These are phyloP conservation scores for Lavandula angustifolia DNA, from an alignment of 257 asterid species.

Conservation along the genomic window DNA sequence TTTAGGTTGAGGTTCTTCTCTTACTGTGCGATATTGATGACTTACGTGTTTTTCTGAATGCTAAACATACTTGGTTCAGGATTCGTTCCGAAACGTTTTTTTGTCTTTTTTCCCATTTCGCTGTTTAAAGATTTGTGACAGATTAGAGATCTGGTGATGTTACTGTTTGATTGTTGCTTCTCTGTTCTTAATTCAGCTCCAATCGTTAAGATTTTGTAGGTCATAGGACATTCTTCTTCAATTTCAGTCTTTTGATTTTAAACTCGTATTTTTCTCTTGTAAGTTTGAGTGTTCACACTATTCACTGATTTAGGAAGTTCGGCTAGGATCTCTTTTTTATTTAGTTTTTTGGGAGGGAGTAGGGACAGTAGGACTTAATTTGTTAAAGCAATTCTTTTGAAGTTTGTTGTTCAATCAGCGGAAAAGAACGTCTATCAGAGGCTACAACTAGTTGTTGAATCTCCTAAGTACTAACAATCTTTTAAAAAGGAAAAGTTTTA, in stretches of 20 bases:
- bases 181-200: slow-evolving; percentile 8
- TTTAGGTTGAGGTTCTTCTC: background rate
- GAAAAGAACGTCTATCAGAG: slow-evolving; percentile 25
- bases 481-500: slow-evolving; percentile 17
- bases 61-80: too few species aligned
- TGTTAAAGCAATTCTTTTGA: slow-evolving; percentile 19
- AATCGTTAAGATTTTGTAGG: slow-evolving; percentile 20
- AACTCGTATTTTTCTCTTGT: background rate
- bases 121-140: slow-evolving; percentile 6
- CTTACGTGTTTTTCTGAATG: slow-evolving; percentile 11
- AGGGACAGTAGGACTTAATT: background rate
- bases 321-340: background rate
- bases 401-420: slow-evolving; percentile 15
- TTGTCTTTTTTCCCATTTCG: background rate
- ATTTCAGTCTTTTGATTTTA: slow-evolving; percentile 14
- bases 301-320: slow-evolving; percentile 1
- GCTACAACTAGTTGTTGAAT: slow-evolving; percentile 23
- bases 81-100: too few species aligned
- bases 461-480: slow-evolving; percentile 22
- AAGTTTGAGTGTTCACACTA: background rate
- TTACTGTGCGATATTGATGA: slow-evolving; percentile 28
- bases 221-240: background rate
- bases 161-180: slow-evolving; percentile 19
- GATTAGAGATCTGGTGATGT: slow-evolving; percentile 37
- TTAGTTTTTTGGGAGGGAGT: background rate